Conservation (phyloP, 139 green algal species). For the Chlorella sp. region DNA sequence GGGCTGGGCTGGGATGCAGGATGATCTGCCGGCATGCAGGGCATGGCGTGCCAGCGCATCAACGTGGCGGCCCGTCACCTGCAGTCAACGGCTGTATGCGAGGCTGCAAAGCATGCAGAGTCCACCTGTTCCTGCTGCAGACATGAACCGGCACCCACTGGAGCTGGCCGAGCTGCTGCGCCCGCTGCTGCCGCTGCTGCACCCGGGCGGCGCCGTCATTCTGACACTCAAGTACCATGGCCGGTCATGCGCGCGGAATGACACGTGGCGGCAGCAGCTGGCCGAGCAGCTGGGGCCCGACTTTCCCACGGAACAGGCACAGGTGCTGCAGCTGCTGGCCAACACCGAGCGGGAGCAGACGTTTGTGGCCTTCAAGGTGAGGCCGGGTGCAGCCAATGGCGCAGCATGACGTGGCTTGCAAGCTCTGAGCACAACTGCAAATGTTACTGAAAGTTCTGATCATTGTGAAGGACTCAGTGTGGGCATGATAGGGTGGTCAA, state of each 20-base stretch:
- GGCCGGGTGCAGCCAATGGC: no score
- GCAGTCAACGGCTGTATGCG: no score
- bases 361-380: slow-evolving; percentile 32
- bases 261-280: background rate
- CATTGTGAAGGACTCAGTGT: background rate
- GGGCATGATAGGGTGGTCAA: background rate
- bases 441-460: no score
- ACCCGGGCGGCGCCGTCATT: slow-evolving; percentile 46
- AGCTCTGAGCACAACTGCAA: no score
- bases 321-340: slow-evolving; percentile 50
- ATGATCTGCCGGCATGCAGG: no score
- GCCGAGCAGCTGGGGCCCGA: slow-evolving; percentile 24
- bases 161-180: slow-evolving; percentile 19
- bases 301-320: slow-evolving; percentile 4
- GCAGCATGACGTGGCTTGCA: no score
- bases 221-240: slow-evolving; percentile 55
- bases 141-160: slow-evolving; percentile 48
- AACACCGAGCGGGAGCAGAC: slow-evolving; percentile 60
- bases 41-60: no score
- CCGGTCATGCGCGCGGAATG: background rate
- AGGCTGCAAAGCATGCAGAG: no score
- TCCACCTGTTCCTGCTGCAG: background rate
- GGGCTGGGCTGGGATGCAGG: no score
- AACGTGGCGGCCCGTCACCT: no score
- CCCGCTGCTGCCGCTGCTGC: slow-evolving; percentile 49